A percentile compares a stretch with the other conserved stretches of the same genome.
These are phyloP conservation scores for Bolboschoenus planiculmis DNA, from an alignment of 176 grass and related monocot genomes.

Conservation along the genomic window DNA sequence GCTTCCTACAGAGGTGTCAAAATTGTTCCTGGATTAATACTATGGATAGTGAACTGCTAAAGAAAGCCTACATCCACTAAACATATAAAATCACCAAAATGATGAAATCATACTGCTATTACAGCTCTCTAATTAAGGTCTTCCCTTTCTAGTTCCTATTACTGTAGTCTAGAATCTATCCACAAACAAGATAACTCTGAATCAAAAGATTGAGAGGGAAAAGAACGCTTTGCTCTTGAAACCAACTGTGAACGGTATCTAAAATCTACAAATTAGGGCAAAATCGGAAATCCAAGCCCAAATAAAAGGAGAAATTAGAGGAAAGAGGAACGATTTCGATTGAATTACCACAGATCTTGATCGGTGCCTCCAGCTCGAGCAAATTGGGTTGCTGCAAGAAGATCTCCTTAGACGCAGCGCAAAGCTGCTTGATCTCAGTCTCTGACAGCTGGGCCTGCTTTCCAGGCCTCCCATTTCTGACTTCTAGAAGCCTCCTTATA, in stretches of 20 bases:
- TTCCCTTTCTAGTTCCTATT: neutral
- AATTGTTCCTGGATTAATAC: neutral
- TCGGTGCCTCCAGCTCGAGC: constrained; percentile 42
- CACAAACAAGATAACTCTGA: neutral
- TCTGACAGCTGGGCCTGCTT: constrained; percentile 47
- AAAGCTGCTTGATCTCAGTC: constrained; percentile 44
- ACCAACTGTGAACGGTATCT: neutral
- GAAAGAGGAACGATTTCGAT: neutral
- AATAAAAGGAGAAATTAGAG: constrained; percentile 10
- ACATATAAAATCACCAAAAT: neutral
- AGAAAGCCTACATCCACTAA: neutral
- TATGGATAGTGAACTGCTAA: neutral
- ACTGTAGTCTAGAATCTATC: neutral
- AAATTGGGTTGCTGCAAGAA: constrained; percentile 46
- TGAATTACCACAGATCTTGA: constrained; percentile 45
- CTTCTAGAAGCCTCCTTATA: constrained; percentile 42
- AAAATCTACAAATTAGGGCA: neutral
- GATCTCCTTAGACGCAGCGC: constrained; percentile 33
- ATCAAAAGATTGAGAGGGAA: neutral
- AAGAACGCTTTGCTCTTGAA: neutral
- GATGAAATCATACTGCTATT: neutral
- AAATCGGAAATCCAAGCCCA: neutral
- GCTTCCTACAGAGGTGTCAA: neutral
- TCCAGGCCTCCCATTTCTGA: constrained; percentile 27
- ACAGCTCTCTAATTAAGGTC: neutral